Conservation (phyloP, 805 yeast species). For the Yamadazyma phyllophila region DNA sequence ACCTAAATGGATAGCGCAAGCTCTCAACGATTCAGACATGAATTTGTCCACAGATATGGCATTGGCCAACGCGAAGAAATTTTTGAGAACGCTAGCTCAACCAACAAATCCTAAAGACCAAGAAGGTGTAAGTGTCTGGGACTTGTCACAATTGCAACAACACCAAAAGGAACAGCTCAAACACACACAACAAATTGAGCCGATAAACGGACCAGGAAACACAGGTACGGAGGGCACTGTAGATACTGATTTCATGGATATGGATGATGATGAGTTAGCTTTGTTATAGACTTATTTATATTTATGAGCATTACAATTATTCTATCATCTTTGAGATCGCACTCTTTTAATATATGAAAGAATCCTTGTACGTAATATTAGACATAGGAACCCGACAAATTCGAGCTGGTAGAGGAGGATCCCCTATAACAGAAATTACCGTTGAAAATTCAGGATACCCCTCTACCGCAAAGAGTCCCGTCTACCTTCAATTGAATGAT, state of each 20-base stretch:
- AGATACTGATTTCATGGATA: slow-evolving; percentile 40
- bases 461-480: slow-evolving; percentile 14
- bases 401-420: slow-evolving; percentile 27
- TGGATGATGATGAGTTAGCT: slow-evolving; percentile 46
- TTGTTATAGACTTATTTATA: slow-evolving; percentile 17
- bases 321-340: background rate
- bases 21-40: slow-evolving; percentile 83
- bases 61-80: slow-evolving; percentile 87
- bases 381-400: slow-evolving; percentile 17
- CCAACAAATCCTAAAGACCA: slow-evolving; percentile 87
- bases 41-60: slow-evolving; percentile 98
- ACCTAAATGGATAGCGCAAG: slow-evolving; percentile 98
- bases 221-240: slow-evolving; percentile 15
- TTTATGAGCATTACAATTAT: background rate
- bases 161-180: slow-evolving; percentile 54
- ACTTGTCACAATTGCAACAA: slow-evolving; percentile 58
- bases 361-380: slow-evolving; percentile 15
- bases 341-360: slow-evolving; percentile 4
- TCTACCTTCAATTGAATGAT: slow-evolving; percentile 20
- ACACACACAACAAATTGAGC: slow-evolving; percentile 13
- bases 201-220: slow-evolving; percentile 6
- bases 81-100: slow-evolving; percentile 89
- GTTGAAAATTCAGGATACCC: slow-evolving; percentile 6
- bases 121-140: slow-evolving; percentile 95
- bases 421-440: slow-evolving; percentile 16